These are phyloP conservation scores for Penicillium coffeae DNA, from an alignment of 495 filamentous ascomycete species.

Conservation along the genomic window DNA sequence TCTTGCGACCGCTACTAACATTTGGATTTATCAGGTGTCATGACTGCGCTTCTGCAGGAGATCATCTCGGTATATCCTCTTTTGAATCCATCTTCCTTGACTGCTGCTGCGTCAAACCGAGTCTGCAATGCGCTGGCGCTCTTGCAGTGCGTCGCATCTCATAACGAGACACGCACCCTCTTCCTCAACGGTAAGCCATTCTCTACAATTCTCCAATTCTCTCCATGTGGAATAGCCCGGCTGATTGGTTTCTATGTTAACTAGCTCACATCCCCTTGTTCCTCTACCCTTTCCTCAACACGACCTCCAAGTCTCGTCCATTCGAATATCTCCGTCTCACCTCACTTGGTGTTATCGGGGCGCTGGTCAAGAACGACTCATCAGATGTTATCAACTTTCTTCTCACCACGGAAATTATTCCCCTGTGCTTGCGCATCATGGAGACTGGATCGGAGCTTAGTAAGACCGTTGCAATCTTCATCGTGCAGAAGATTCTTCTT, in stretches of 20 bases:
- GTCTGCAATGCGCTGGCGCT: constrained; percentile 97
- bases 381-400: constrained; percentile 99
- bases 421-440: constrained; percentile 97
- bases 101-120: constrained; percentile 91
- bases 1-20: constrained; percentile 23
- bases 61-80: constrained; percentile 98
- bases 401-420: constrained; percentile 97
- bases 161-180: constrained; percentile 89
- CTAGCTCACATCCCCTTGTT: constrained; percentile 97
- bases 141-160: constrained; percentile 95
- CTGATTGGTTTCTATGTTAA: constrained; percentile 1
- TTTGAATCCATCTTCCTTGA: constrained; percentile 93
- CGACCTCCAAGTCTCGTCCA: constrained; percentile 94
- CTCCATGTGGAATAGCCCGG: constrained; percentile 2
- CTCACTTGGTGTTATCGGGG: constrained; percentile 96
- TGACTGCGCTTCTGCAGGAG: constrained; percentile 95
- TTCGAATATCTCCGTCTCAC: constrained; percentile 98
- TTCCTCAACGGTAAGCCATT: constrained; percentile 77
- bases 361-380: constrained; percentile 97
- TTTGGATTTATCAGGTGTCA: constrained; percentile 66
- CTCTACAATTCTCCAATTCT: not conserved
- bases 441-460: constrained; percentile 97
- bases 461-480: constrained; percentile 99
- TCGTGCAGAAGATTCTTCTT: constrained; percentile 98
- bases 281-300: constrained; percentile 98